Evolutionary conservation across 306 rosid genomes (phyloP), one percentile per base, ranked within the genome.

Genomic region (Ormosia emarginata): DNA sequence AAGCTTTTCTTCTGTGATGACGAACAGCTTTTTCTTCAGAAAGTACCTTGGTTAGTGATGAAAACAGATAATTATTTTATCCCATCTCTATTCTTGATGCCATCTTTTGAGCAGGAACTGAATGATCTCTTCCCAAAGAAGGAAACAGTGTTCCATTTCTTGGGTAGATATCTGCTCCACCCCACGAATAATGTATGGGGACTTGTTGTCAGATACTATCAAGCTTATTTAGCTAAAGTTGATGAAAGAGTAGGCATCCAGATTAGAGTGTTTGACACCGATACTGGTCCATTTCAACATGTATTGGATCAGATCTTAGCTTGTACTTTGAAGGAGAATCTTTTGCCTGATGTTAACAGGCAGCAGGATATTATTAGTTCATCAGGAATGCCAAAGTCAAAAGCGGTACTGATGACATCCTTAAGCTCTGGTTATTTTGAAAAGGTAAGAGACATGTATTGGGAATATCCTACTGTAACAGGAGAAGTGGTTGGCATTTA

Each of bases 1-100:
- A 92, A 92, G 86, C 94, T 90, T 80, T 92, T 92, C 92, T 92
- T 92, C 77, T 92, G 97, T 52, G 90, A 88, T 50, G 92, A 90
- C 71, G 94, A 90, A 39, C 97, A 92, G 53, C 17, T 64, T 36
- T 85, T 84, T 69, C 90, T 92, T 50, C 80, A 63, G 67, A 90
- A 80, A 52, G 78, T 84, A 18, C 94, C 97, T 0, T 90, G 94
- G 92, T 84, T 92, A 84, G 55, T 90, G 8, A 55, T 92, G 90
- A 92, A 86, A 84, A 83, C 97, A 30, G 97, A 92, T 74, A 90
- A 92, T 68, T 92, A 92, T 80, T 88, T 92, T 43, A 47, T 83
- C 63, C 97, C 97, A 9, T 88, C 97, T 76, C 86, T 92, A 12
- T 92, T 87, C 86, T 71, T 92, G 71, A 88, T 92, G 71, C 97